A percentile compares a stretch with the other conserved stretches of the same genome.
phyloP scores from a whole-genome alignment of 2,329 filamentous ascomycete genomes.

The Piedraia hortae region DNA sequence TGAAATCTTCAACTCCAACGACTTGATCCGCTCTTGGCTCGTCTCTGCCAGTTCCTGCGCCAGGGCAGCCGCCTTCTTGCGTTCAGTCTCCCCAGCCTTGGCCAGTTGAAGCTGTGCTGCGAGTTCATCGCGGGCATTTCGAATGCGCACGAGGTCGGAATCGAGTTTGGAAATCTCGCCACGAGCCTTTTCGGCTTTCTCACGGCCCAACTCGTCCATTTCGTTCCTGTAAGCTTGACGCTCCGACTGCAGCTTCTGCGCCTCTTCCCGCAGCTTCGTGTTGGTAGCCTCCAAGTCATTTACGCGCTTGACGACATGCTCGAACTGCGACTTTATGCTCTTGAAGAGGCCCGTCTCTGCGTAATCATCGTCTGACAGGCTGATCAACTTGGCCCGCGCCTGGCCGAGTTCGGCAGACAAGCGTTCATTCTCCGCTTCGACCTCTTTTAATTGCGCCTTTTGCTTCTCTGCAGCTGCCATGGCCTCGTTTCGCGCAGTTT shows the following conservation, averaged over 20 bases:
- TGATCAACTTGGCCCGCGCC: constrained; percentile 38
- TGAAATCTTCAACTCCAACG: constrained; percentile 58
- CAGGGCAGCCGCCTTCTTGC: constrained; percentile 39
- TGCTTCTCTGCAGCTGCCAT: constrained; percentile 51
- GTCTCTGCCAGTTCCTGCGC: constrained; percentile 56
- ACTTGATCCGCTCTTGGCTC: constrained; percentile 51
- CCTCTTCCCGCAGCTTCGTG: constrained; percentile 56
- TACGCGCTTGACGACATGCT: constrained; percentile 73
- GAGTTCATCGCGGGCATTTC: constrained; percentile 62
- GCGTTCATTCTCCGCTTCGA: constrained; percentile 51
- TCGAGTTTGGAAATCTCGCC: constrained; percentile 56
- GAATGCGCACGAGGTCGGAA: constrained; percentile 60
- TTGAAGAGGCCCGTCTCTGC: constrained; percentile 84
- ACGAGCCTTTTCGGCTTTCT: constrained; percentile 48
- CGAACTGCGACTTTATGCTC: constrained; percentile 63
- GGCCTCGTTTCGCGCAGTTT: constrained; percentile 52
- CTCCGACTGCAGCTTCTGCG: constrained; percentile 62
- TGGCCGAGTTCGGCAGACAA: constrained; percentile 53
- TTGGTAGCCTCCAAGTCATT: constrained; percentile 82
- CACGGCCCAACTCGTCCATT: constrained; percentile 54
- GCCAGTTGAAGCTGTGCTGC: constrained; percentile 54
- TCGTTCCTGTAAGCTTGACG: constrained; percentile 55
- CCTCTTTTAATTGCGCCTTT: constrained; percentile 60
- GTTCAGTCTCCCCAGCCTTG: constrained; percentile 53
- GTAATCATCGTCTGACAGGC: constrained; percentile 74